Evolutionary conservation across 2,329 filamentous ascomycete genomes (phyloP), one percentile per base, ranked within the genome.

Genomic region (Leptographium lundbergii): DNA sequence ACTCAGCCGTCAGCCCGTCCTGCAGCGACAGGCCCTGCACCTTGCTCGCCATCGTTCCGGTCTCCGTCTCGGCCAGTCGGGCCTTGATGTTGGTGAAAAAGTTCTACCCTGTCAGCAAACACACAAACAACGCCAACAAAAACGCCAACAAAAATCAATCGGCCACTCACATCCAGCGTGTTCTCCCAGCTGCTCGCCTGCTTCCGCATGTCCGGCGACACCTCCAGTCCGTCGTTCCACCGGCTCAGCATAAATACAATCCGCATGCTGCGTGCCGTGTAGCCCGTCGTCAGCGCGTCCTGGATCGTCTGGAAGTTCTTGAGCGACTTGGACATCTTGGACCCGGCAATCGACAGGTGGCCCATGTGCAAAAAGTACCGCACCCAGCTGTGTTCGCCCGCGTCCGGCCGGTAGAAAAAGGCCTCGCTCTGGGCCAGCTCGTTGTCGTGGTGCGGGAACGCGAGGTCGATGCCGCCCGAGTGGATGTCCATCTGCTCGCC

Each of bases 361-460:
- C 86, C 86, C 81, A 87, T 88, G 68, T 88, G 85, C 22, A 89
- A 67, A 70, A 89, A 89, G 71, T 89, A 88, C 67, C 88, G 88
- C 57, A 87, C 81, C 85, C 86, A 89, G 53, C 56, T 59, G 61
- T 61, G 60, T 60, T 62, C 57, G 50, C 56, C 61, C 45, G 25
- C 45, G 58, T 76, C 73, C 52, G 68, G 68, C 54, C 71, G 71
- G 60, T 64, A 54, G 80, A 81, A 88, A 67, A 85, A 88, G 6
- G 85, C 86, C 69, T 88, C 85, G 59, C 81, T 85, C 68, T 89
- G 86, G 4, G 85, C 86, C 59, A 89, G 73, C 67, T 88, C 86
- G 65, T 87, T 88, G 70, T 85, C 85, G 69, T 68, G 66, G 60
- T 68, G 66, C 29, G 66, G 66, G 54, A 68, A 68, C n/a, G 65